Evolutionary conservation across 2,329 filamentous ascomycete genomes (phyloP).

Genomic region (Alternaria solani): DNA sequence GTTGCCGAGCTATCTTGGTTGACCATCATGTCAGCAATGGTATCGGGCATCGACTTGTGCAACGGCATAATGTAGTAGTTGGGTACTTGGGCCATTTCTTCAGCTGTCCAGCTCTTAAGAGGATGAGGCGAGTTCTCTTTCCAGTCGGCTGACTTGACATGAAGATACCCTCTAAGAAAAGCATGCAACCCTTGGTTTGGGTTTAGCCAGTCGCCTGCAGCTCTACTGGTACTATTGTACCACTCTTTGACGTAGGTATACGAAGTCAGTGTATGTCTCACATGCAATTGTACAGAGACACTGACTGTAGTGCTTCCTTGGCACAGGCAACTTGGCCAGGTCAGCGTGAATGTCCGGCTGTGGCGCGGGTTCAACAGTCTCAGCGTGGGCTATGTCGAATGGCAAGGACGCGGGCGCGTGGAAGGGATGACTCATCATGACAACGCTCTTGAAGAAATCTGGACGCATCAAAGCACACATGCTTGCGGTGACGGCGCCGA

Average conservation of each 20-base stretch:
- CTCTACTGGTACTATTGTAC: slow-evolving; percentile 65
- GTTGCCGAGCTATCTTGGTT: slow-evolving; percentile 58
- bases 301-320: slow-evolving; percentile 69
- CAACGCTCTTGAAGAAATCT: slow-evolving; percentile 68
- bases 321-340: slow-evolving; percentile 63
- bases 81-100: slow-evolving; percentile 67
- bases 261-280: too few species aligned
- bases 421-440: slow-evolving; percentile 73
- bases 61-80: slow-evolving; percentile 74
- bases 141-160: slow-evolving; percentile 72
- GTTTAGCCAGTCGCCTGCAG: slow-evolving; percentile 58
- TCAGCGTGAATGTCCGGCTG: slow-evolving; percentile 62
- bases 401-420: slow-evolving; percentile 61
- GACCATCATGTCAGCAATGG: slow-evolving; percentile 64
- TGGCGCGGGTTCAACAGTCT: slow-evolving; percentile 25
- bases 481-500: slow-evolving; percentile 68
- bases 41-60: slow-evolving; percentile 65
- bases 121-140: slow-evolving; percentile 62
- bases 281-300: too few species aligned
- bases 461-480: slow-evolving; percentile 68
- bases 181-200: slow-evolving; percentile 62
- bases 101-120: slow-evolving; percentile 64
- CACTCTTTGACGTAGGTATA: slow-evolving; percentile 51
- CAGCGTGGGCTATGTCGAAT: slow-evolving; percentile 54
- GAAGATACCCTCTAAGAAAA: slow-evolving; percentile 72